Conservation (phyloP, 2,329 filamentous ascomycete species). For the Diplodia intermedia region DNA sequence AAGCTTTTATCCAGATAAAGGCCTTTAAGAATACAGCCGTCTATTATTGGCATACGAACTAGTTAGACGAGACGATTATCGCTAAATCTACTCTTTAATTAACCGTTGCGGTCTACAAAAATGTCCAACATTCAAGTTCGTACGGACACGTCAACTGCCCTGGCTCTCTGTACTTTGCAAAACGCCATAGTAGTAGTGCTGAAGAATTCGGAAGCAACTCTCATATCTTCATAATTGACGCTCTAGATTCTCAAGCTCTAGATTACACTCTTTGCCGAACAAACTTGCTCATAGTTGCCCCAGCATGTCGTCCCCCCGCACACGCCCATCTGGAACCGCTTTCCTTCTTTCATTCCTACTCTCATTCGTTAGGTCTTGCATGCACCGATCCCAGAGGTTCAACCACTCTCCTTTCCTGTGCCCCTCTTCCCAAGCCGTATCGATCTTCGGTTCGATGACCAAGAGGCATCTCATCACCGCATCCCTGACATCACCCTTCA, state of each 20-base stretch:
- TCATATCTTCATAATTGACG: background rate
- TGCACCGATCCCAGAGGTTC: constrained; percentile 7
- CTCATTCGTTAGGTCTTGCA: background rate
- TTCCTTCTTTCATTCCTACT: too few species aligned
- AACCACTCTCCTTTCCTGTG: constrained; percentile 17
- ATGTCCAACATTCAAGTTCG: too few species aligned
- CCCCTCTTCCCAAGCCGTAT: constrained; percentile 36
- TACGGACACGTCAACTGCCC: too few species aligned
- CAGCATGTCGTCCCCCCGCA: background rate
- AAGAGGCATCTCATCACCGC: constrained; percentile 63
- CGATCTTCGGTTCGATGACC: constrained; percentile 61
- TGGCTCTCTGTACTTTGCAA: too few species aligned
- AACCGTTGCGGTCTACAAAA: too few species aligned
- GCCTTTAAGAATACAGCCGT: too few species aligned
- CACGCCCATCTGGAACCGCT: background rate
- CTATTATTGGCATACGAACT: too few species aligned
- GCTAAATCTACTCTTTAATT: too few species aligned
- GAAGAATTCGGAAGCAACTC: background rate
- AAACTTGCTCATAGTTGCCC: background rate
- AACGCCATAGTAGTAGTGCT: too few species aligned
- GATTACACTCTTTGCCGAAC: background rate
- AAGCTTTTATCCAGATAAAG: too few species aligned
- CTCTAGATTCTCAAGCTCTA: background rate
- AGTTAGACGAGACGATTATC: too few species aligned
- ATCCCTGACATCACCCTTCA: constrained; percentile 54